Conservation (phyloP, 108 stramenopile species). For the Cyclostephanos tholiformis region DNA sequence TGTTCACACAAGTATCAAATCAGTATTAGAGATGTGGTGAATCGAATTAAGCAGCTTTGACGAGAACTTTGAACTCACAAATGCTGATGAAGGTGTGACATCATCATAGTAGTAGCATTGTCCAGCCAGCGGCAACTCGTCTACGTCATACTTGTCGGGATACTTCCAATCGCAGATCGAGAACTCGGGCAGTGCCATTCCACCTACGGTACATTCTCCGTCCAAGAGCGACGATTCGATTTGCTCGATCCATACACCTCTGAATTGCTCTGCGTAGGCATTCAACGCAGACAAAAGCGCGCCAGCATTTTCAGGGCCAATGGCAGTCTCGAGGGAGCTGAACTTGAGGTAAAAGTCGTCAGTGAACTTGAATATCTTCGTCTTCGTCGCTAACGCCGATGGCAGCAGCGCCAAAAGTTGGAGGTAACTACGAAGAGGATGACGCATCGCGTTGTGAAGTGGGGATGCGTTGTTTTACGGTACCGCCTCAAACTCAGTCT, state of each 20-base stretch:
- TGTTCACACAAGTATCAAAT: neutral
- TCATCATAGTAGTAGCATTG: slow-evolving; percentile 25
- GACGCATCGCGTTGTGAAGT: neutral
- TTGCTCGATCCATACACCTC: slow-evolving; percentile 16
- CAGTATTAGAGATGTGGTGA: neutral
- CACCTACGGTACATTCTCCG: slow-evolving; percentile 24
- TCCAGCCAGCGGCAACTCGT: slow-evolving; percentile 32
- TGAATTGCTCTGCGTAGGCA: slow-evolving; percentile 15
- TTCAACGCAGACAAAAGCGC: slow-evolving; percentile 28
- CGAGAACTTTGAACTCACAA: neutral
- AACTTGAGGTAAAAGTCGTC: slow-evolving; percentile 35
- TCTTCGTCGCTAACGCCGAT: slow-evolving; percentile 22
- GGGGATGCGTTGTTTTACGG: neutral
- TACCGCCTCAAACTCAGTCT: too few species aligned
- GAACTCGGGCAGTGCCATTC: slow-evolving; percentile 29
- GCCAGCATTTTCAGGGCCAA: slow-evolving; percentile 25
- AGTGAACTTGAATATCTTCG: slow-evolving; percentile 36
- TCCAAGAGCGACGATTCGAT: slow-evolving; percentile 16
- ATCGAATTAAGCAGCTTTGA: neutral
- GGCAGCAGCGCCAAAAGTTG: slow-evolving; percentile 3
- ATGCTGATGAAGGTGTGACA: neutral
- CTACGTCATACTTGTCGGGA: slow-evolving; percentile 33
- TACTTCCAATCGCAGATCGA: slow-evolving; percentile 40
- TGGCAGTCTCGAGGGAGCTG: slow-evolving; percentile 20
- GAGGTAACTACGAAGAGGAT: neutral